Evolutionary conservation across 176 grass and related monocot genomes (phyloP).

Genomic region (Carex parvula): DNA sequence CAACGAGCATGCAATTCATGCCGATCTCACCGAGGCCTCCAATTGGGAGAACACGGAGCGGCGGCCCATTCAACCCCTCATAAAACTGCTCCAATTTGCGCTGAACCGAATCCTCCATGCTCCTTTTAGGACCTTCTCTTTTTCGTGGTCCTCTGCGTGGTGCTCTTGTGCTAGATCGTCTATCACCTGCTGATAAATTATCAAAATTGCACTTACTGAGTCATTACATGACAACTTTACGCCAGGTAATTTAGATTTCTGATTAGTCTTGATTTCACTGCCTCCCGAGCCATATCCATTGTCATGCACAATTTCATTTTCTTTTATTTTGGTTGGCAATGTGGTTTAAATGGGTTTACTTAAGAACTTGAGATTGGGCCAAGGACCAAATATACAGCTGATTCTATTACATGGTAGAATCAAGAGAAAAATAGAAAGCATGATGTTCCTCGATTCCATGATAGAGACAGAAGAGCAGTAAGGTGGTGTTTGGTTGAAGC

Average conservation of each 20-base stretch:
- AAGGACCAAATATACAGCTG: too few relatives aligned
- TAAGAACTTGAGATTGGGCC: neutral
- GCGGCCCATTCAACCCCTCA: constrained; percentile 80
- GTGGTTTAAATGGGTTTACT: neutral
- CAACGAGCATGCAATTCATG: constrained; percentile 99
- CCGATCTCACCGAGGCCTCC: constrained; percentile 97
- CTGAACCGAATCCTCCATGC: constrained; percentile 93
- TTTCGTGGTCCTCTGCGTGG: constrained; percentile 58
- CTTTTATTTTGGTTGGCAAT: neutral
- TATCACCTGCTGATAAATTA: neutral
- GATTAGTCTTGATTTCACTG: neutral
- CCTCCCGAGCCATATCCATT: neutral
- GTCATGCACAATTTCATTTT: neutral
- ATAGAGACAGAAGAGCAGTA: neutral
- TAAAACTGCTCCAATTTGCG: constrained; percentile 98
- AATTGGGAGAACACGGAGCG: constrained; percentile 90
- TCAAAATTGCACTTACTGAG: neutral
- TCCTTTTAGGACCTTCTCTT: constrained; percentile 65
- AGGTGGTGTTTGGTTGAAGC: too few relatives aligned
- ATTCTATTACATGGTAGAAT: neutral
- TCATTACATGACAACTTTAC: neutral
- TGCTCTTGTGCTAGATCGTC: constrained; percentile 29
- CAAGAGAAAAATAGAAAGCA: neutral
- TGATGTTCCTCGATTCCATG: neutral
- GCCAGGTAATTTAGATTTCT: neutral